Conservation (phyloP, 192 early-diverging fungal genomes). For the Linnemannia elongata region DNA sequence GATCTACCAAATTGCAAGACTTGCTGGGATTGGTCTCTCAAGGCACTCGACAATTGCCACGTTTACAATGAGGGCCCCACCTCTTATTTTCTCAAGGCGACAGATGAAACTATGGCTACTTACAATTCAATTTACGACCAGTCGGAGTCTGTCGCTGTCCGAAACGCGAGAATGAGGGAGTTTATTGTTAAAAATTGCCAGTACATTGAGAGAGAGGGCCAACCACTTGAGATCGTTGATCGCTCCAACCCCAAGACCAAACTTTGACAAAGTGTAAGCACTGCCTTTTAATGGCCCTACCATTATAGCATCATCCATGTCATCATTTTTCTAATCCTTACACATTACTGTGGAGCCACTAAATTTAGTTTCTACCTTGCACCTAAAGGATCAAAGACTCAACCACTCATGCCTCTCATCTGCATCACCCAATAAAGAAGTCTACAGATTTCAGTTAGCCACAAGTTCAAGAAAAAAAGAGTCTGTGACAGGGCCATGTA, state of each 20-base stretch:
- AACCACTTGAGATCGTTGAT: conserved; percentile 21
- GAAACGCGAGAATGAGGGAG: not conserved
- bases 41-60: conserved; percentile 15
- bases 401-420: conserved; percentile 5
- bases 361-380: not conserved
- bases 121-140: conserved; percentile 16
- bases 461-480: not conserved
- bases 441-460: not conserved
- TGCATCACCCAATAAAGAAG: conserved; percentile 6
- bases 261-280: conserved; percentile 24
- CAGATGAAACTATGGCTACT: not conserved
- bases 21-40: conserved; percentile 4
- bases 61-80: not conserved
- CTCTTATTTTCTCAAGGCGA: conserved; percentile 5
- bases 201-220: conserved; percentile 25
- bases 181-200: conserved; percentile 23
- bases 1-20: conserved; percentile 9
- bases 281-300: not conserved
- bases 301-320: not conserved
- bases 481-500: not conserved
- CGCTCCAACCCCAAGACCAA: conserved; percentile 22
- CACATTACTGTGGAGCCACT: not conserved
- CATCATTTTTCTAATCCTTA: not conserved
- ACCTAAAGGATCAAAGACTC: conserved; percentile 3
- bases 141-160: conserved; percentile 4